Percentiles rank a stretch among this genome's conserved stretches.
Evolutionary conservation across 2,329 filamentous ascomycete genomes (phyloP).

Genomic region (Raffaelea arxii): DNA sequence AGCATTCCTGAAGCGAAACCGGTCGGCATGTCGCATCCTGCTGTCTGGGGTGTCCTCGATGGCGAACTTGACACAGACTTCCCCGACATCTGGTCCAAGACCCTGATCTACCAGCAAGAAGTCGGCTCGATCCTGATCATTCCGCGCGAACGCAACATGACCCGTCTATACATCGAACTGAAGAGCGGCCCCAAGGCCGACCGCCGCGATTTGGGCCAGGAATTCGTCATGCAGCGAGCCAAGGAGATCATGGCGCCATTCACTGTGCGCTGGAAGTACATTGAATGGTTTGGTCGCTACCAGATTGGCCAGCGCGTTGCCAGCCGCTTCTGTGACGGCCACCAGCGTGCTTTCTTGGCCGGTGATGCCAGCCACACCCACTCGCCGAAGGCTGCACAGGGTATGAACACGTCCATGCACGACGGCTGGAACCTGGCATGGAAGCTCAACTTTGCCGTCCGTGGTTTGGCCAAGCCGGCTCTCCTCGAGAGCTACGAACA

Average conservation of each 20-base stretch:
- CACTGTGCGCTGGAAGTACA: slow-evolving; percentile 45
- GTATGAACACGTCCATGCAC: slow-evolving; percentile 51
- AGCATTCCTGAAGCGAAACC: slow-evolving; percentile 37
- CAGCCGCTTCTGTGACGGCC: slow-evolving; percentile 54
- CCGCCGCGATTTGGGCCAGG: slow-evolving; percentile 29
- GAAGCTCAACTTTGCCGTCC: slow-evolving; percentile 47
- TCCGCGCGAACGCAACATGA: slow-evolving; percentile 64
- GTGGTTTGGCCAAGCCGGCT: slow-evolving; percentile 42
- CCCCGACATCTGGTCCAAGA: slow-evolving; percentile 67
- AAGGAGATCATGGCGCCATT: slow-evolving; percentile 50
- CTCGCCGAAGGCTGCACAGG: slow-evolving; percentile 56
- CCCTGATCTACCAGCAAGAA: slow-evolving; percentile 56
- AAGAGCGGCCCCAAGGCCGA: slow-evolving; percentile 25
- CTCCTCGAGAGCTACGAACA: slow-evolving; percentile 52
- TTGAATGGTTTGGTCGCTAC: slow-evolving; percentile 65
- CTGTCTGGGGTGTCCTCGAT: slow-evolving; percentile 62
- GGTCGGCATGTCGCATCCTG: slow-evolving; percentile 16
- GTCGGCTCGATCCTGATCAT: slow-evolving; percentile 65
- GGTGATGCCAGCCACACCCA: slow-evolving; percentile 60
- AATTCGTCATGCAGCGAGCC: slow-evolving; percentile 60
- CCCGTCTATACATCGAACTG: slow-evolving; percentile 51
- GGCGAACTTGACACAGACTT: slow-evolving; percentile 63
- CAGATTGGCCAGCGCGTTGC: slow-evolving; percentile 63
- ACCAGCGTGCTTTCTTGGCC: slow-evolving; percentile 49
- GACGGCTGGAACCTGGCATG: slow-evolving; percentile 55